Percentiles rank a stretch among this genome's conserved stretches.
These are phyloP conservation scores for Gynostemma pentaphyllum DNA, from an alignment of 306 rosid species.

Conservation along the genomic window DNA sequence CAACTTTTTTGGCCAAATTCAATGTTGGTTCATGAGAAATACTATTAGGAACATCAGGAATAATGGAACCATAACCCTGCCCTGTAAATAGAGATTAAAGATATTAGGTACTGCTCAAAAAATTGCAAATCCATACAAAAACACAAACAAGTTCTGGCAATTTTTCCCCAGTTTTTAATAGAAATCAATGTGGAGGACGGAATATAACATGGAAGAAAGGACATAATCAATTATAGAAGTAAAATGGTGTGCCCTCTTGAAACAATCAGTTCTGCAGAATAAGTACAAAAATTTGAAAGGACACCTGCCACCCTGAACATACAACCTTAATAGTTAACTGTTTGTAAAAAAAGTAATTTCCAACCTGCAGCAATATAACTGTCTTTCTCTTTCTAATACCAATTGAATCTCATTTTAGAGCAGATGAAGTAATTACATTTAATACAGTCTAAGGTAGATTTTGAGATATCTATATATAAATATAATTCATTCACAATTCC, in stretches of 20 bases:
- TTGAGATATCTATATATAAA: too few relatives aligned
- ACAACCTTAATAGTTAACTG: background rate
- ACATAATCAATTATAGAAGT: background rate
- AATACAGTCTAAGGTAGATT: too few relatives aligned
- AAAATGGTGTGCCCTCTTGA: background rate
- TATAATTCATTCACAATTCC: too few relatives aligned
- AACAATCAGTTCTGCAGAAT: background rate
- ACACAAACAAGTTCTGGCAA: background rate
- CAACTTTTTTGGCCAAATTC: slow-evolving; percentile 49
- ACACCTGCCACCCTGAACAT: background rate
- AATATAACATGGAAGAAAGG: background rate
- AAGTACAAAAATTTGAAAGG: background rate
- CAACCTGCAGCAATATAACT: background rate
- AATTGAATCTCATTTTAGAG: background rate
- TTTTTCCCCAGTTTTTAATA: background rate
- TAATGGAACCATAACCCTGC: slow-evolving; percentile 66
- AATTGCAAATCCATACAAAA: background rate
- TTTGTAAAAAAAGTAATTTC: background rate
- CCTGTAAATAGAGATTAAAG: slow-evolving; percentile 26
- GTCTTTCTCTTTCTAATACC: background rate
- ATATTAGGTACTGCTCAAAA: background rate
- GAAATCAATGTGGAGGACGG: background rate
- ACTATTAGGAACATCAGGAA: slow-evolving; percentile 51
- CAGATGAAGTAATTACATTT: background rate
- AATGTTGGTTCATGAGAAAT: slow-evolving; percentile 45